These are phyloP conservation scores for Teratosphaeria pseudoeucalypti DNA, from an alignment of 2,329 filamentous ascomycete genomes.

Conservation along the genomic window DNA sequence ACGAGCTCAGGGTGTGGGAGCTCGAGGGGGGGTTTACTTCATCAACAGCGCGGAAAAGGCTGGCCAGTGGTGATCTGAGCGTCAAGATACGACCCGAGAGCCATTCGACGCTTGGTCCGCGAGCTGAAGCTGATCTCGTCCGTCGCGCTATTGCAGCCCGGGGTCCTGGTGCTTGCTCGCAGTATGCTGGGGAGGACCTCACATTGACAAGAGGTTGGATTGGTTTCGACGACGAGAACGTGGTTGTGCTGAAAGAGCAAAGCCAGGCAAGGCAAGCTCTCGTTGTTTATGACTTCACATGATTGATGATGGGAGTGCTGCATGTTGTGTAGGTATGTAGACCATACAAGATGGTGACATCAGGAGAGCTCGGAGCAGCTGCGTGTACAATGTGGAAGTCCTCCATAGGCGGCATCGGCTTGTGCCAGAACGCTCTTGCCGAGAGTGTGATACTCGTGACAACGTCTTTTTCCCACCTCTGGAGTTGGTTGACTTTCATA, in stretches of 20 bases:
- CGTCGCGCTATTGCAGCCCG: constrained; percentile 1
- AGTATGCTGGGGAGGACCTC: constrained; percentile 13
- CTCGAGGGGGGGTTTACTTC: constrained; percentile 60
- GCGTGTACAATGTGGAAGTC: not conserved
- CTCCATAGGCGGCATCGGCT: not conserved
- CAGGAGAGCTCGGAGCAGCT: no score
- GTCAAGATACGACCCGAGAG: constrained; percentile 36
- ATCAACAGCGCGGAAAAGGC: constrained; percentile 30
- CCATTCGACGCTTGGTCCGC: not conserved
- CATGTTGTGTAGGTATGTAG: not conserved
- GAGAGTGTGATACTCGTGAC: not conserved
- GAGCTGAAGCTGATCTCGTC: constrained; percentile 12
- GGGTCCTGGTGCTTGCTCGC: constrained; percentile 5
- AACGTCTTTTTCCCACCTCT: no score
- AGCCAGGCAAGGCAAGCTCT: constrained; percentile 59
- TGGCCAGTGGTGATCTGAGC: constrained; percentile 39
- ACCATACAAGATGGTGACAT: no score
- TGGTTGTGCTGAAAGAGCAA: constrained; percentile 72
- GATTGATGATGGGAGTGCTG: constrained; percentile 7
- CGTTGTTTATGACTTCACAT: constrained; percentile 81
- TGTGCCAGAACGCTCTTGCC: no score
- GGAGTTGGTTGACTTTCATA: no score
- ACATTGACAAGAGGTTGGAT: constrained; percentile 53
- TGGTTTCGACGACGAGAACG: constrained; percentile 83
- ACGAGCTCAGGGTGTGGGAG: constrained; percentile 68